phyloP scores from a whole-genome alignment of 2,329 filamentous ascomycete genomes.

The Scytalidium lignicola region DNA sequence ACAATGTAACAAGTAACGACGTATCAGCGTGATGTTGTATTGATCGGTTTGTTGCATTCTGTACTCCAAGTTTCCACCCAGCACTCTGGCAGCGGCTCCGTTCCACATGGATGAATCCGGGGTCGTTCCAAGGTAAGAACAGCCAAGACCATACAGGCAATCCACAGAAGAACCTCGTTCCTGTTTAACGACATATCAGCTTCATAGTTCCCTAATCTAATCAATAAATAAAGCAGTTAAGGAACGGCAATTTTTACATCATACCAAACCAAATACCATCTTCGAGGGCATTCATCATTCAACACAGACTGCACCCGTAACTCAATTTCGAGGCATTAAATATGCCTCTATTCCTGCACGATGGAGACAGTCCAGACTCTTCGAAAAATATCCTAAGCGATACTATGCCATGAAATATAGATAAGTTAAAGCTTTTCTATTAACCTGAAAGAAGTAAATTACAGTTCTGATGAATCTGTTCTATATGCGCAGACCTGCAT shows the following conservation, averaged over 20 bases:
- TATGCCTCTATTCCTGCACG: slow-evolving; percentile 10
- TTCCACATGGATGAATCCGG: no score
- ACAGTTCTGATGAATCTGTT: not conserved
- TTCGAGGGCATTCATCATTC: not conserved
- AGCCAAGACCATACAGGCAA: no score
- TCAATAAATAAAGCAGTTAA: no score
- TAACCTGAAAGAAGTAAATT: not conserved
- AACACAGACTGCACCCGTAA: not conserved
- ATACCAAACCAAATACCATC: not conserved
- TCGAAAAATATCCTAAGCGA: not conserved
- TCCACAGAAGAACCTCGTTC: no score
- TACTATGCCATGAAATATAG: slow-evolving; percentile 7
- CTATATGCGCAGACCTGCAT: slow-evolving; percentile 6
- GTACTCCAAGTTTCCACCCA: no score
- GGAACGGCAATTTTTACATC: not conserved
- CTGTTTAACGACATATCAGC: not conserved
- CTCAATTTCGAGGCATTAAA: slow-evolving; percentile 12
- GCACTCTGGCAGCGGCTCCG: no score
- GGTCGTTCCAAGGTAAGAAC: no score
- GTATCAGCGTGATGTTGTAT: no score
- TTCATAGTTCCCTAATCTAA: no score
- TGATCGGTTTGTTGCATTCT: no score
- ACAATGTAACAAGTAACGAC: no score
- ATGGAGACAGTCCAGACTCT: slow-evolving; percentile 7
- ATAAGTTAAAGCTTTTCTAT: slow-evolving; percentile 1